Conservation (phyloP, 1,284 basidiomycete species). For the Rhodotorula sp. region DNA sequence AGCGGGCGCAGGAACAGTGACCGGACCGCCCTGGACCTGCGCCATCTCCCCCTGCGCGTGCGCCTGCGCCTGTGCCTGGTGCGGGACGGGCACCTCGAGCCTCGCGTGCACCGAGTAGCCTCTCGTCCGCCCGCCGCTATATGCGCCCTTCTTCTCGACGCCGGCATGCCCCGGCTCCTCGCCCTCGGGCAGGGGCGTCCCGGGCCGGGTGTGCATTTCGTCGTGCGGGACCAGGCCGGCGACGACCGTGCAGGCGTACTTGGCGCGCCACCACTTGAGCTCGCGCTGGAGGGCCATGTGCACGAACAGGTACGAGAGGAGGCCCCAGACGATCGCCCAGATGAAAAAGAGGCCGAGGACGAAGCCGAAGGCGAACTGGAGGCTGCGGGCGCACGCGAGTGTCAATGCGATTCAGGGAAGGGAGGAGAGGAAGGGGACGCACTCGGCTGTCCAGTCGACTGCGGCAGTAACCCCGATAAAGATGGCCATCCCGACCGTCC, state of each 20-base stretch:
- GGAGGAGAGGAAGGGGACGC: not conserved
- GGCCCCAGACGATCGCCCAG: conserved; percentile 27
- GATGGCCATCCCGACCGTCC: conserved; percentile 27
- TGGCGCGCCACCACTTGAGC: conserved; percentile 13
- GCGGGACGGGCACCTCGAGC: not conserved
- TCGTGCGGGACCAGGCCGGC: not conserved
- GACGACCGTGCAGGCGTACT: conserved; percentile 9
- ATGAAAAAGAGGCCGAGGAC: conserved; percentile 35
- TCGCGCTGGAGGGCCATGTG: conserved; percentile 13
- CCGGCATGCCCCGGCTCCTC: not conserved
- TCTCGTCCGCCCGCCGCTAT: not conserved
- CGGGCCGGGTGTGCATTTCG: not conserved
- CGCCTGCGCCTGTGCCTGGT: not conserved
- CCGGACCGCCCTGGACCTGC: not conserved
- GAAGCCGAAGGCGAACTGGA: conserved; percentile 23
- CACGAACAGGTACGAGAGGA: conserved; percentile 15
- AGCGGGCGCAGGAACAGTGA: not conserved
- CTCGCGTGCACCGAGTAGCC: conserved; percentile 1
- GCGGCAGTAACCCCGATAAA: conserved; percentile 33
- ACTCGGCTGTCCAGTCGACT: conserved; percentile 35
- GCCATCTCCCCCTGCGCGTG: not conserved
- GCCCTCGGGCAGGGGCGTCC: not conserved
- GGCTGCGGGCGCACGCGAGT: not conserved
- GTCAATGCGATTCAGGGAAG: not conserved
- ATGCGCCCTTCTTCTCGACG: not conserved